These are phyloP conservation scores for Pittosporum tobira DNA, from an alignment of 129 eudicot genomes.

Conservation along the genomic window DNA sequence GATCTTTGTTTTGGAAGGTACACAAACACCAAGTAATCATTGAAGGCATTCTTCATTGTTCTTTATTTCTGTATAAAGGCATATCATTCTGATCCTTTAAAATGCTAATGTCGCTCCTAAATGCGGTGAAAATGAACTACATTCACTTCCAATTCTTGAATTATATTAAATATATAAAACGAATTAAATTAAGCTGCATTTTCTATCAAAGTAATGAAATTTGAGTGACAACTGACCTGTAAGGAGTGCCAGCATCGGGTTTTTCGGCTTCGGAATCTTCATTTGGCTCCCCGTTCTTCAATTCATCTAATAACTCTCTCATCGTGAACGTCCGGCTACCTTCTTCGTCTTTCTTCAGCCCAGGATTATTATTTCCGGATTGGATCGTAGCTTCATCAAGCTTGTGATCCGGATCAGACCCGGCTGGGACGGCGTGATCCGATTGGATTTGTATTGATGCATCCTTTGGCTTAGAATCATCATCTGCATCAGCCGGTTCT, in stretches of 20 bases:
- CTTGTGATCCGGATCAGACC: conserved; percentile 12
- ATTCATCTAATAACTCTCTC: conserved; percentile 61
- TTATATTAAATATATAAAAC: too few species aligned
- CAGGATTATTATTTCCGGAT: conserved; percentile 14
- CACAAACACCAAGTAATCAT: too few species aligned
- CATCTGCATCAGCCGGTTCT: conserved; percentile 19
- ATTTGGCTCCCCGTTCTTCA: conserved; percentile 39
- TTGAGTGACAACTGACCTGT: conserved; percentile 31
- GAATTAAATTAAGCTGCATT: too few species aligned
- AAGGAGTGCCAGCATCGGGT: conserved; percentile 20
- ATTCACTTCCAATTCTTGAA: too few species aligned
- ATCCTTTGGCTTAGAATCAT: conserved; percentile 12
- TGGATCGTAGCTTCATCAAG: conserved; percentile 15
- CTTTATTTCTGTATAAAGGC: too few species aligned
- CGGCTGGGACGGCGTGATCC: conserved; percentile 7
- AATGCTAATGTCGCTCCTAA: too few species aligned
- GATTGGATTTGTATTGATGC: conserved; percentile 18
- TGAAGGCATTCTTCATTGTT: too few species aligned
- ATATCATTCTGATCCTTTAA: too few species aligned
- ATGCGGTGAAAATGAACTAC: too few species aligned
- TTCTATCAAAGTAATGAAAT: background rate
- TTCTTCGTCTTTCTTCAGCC: conserved; percentile 33
- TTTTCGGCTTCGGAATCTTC: conserved; percentile 19
- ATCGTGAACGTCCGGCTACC: conserved; percentile 56
- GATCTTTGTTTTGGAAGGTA: too few species aligned